Evolutionary conservation across 441 rosid species (phyloP), one percentile per base, ranked within the genome.

Genomic region (Populus trichocarpa): DNA sequence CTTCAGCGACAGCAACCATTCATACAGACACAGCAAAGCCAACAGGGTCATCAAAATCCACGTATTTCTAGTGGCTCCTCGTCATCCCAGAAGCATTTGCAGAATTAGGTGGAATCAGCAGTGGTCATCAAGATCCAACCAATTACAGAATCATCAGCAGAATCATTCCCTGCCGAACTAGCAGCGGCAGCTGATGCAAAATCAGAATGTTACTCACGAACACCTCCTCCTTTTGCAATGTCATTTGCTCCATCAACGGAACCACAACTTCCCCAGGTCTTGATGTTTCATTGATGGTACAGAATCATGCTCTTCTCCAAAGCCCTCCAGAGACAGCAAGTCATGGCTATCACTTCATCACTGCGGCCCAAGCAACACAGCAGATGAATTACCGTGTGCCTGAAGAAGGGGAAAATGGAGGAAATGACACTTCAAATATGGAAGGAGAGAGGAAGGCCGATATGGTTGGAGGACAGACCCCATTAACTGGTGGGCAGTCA

Each of bases 61-160:
- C 1, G 28, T 26, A 26, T 26, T 26, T 26, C 28, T 26, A 26
- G 28, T 26, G 28, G 84, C 67, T 89, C 96, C 32, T 87, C 98
- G 1, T 87, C 91, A 5, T 91, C 96, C 18, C 96, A 90, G 76
- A 96, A 94, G 85, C 96, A 93, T 78, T 74, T 87, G 85, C 98
- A 90, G 87, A 92, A 81, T 83, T 94, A 90, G 80, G 73, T 82
- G 87, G 91, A 63, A 88, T 28, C 30, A 2, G 30, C 30, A 28
- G 30, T 2, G 2, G 30, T 28, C 30, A 28, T 28, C 30, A 28
- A 28, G 30, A 28, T 28, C 30, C 30, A 28, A 2, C 3, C 30
- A 83, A 69, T 73, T 92, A 82, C 97, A 90, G 63, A 93, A 90
- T 9, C 57, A 83, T 90, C 32, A 92, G 84, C 82, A 94, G 96